phyloP scores from a whole-genome alignment of 73 alveolate species.

The Tetrahymena elliotti region DNA sequence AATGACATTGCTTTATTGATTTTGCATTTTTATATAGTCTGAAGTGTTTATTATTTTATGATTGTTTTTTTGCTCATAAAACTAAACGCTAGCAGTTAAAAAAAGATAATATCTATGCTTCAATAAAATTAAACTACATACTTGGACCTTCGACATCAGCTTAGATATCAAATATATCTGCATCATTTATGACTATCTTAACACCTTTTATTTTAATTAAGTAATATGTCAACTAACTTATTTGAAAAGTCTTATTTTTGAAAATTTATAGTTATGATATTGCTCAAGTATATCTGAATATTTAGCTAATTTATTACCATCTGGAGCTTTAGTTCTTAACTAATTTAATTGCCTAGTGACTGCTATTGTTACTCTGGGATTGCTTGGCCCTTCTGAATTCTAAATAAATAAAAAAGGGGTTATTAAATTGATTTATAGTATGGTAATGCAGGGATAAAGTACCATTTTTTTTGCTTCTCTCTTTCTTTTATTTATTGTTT shows the following conservation, averaged over 20 bases:
- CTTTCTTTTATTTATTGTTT: background rate
- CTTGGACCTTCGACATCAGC: constrained; percentile 93
- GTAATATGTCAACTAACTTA: background rate
- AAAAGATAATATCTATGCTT: background rate
- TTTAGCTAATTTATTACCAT: background rate
- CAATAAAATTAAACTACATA: background rate
- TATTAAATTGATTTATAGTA: background rate
- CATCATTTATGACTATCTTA: constrained; percentile 62
- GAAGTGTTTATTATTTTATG: background rate
- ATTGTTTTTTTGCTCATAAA: background rate
- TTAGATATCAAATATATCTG: constrained; percentile 88
- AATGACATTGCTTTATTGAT: background rate
- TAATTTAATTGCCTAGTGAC: background rate
- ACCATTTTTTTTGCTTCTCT: background rate
- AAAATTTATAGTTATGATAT: background rate
- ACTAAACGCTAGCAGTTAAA: background rate
- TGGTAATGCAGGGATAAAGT: background rate
- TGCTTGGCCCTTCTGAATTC: constrained; percentile 1
- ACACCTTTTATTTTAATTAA: constrained; percentile 52
- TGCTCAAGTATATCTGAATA: background rate
- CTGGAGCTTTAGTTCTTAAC: background rate
- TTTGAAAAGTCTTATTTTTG: background rate
- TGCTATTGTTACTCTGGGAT: background rate
- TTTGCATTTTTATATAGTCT: background rate
- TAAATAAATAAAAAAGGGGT: background rate